phyloP scores from a whole-genome alignment of 2,329 filamentous ascomycete genomes.

The Botryosphaeria dothidea region DNA sequence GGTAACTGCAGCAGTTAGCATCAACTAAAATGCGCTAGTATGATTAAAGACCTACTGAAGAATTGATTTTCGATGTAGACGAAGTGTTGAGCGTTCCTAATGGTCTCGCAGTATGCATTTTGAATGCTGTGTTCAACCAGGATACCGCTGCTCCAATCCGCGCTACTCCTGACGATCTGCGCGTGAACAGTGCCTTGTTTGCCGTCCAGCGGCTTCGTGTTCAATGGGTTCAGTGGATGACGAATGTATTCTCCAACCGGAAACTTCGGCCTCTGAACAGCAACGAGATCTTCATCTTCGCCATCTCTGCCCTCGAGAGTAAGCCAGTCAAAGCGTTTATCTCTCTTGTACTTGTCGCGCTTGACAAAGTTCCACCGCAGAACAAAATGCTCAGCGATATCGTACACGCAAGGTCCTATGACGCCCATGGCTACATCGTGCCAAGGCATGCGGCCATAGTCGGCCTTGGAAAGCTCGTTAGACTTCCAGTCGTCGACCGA shows the following conservation, averaged over 20 bases:
- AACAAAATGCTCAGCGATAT: slow-evolving; percentile 94
- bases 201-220: slow-evolving; percentile 57
- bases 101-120: slow-evolving; percentile 82
- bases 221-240: slow-evolving; percentile 73
- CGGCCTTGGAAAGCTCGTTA: slow-evolving; percentile 87
- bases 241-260: slow-evolving; percentile 85
- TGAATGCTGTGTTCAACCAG: slow-evolving; percentile 82
- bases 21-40: neutral
- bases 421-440: slow-evolving; percentile 92
- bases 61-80: slow-evolving; percentile 99
- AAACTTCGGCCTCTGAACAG: slow-evolving; percentile 84
- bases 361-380: slow-evolving; percentile 97
- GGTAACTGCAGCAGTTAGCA: slow-evolving; percentile 56
- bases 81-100: slow-evolving; percentile 83
- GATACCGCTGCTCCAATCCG: slow-evolving; percentile 93
- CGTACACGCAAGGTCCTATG: slow-evolving; percentile 86
- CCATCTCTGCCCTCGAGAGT: slow-evolving; percentile 73
- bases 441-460: slow-evolving; percentile 97
- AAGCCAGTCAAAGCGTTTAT: slow-evolving; percentile 81
- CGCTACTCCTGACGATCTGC: slow-evolving; percentile 85
- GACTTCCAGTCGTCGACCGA: slow-evolving; percentile 88
- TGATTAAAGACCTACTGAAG: slow-evolving; percentile 62
- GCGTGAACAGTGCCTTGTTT: slow-evolving; percentile 73
- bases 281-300: slow-evolving; percentile 80
- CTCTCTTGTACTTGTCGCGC: slow-evolving; percentile 95